Evolutionary conservation across 2,329 filamentous ascomycete species (phyloP).

Genomic region (Sarocladium strictum): DNA sequence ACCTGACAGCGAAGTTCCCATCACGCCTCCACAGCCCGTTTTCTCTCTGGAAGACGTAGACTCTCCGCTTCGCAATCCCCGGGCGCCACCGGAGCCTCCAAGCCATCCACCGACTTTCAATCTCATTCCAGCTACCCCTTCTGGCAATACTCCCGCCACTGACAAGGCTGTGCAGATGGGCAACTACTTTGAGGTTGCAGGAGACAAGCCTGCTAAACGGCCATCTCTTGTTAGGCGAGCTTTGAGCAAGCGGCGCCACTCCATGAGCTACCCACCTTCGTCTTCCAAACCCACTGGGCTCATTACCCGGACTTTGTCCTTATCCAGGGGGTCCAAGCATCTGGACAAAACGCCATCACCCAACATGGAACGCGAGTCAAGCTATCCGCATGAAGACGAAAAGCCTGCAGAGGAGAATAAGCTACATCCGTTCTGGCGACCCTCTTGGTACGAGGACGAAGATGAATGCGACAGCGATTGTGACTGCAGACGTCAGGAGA

Average conservation of each 20-base stretch:
- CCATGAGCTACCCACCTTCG: constrained; percentile 34
- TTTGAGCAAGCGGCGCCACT: constrained; percentile 42
- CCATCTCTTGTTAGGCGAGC: constrained; percentile 49
- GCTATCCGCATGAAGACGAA: constrained; percentile 34
- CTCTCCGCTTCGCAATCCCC: constrained; percentile 57
- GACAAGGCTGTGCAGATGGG: constrained; percentile 48
- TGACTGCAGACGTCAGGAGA: constrained; percentile 21
- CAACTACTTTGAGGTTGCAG: constrained; percentile 41
- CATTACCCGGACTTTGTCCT: constrained; percentile 45
- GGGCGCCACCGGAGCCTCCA: constrained; percentile 50
- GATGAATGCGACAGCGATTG: constrained; percentile 21
- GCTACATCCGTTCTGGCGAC: constrained; percentile 57
- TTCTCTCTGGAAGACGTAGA: constrained; percentile 49
- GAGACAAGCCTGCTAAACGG: constrained; percentile 33
- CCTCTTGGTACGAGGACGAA: constrained; percentile 36
- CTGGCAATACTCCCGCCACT: constrained; percentile 48
- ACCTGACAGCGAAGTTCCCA: constrained; percentile 29
- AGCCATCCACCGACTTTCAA: constrained; percentile 38
- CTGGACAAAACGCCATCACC: background rate
- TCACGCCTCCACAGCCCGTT: constrained; percentile 46
- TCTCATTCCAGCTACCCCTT: constrained; percentile 59
- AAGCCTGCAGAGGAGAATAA: constrained; percentile 45
- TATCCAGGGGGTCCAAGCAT: constrained; percentile 26
- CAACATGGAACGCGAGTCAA: constrained; percentile 13
- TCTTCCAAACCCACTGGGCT: constrained; percentile 35